phyloP scores from a whole-genome alignment of 2,329 filamentous ascomycete species.

The Rachicladosporium sp. region DNA sequence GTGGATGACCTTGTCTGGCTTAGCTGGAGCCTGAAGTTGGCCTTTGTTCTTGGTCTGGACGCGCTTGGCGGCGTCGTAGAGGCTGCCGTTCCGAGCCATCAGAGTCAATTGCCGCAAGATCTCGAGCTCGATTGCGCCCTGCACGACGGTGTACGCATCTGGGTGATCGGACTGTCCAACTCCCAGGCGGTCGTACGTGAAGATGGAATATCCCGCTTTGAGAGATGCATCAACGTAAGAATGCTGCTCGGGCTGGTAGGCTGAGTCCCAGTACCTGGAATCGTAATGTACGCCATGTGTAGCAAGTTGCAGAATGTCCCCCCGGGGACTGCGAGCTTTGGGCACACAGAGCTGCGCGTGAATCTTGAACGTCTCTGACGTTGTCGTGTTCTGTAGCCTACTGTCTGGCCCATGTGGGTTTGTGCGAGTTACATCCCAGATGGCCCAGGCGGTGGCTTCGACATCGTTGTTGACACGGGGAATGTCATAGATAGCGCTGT shows the following conservation, averaged over 20 bases:
- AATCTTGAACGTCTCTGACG: conserved; percentile 9
- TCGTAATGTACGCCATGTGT: conserved; percentile 29
- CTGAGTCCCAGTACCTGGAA: conserved; percentile 26
- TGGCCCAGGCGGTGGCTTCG: conserved; percentile 9
- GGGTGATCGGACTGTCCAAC: conserved; percentile 7
- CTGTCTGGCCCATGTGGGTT: conserved; percentile 1
- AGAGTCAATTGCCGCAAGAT: conserved; percentile 8
- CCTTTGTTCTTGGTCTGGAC: not conserved
- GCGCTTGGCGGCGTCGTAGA: not conserved
- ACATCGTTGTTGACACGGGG: conserved; percentile 9
- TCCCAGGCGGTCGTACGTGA: conserved; percentile 12
- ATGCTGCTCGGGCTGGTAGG: conserved; percentile 15
- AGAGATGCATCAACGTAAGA: conserved; percentile 9
- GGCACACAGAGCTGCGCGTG: conserved; percentile 9
- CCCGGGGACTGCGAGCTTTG: not conserved
- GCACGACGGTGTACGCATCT: conserved; percentile 9
- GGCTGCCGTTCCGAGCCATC: conserved; percentile 7
- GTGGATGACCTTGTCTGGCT: conserved; percentile 10
- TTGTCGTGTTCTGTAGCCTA: conserved; percentile 7
- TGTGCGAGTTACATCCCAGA: conserved; percentile 2
- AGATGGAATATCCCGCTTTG: conserved; percentile 7
- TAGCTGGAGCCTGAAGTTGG: not conserved
- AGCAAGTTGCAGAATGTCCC: conserved; percentile 24
- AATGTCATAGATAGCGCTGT: conserved; percentile 7
- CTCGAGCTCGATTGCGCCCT: conserved; percentile 8